Base-by-base conservation (phyloP, 305 asterid species). In the Nicotiana rustica region DNA sequence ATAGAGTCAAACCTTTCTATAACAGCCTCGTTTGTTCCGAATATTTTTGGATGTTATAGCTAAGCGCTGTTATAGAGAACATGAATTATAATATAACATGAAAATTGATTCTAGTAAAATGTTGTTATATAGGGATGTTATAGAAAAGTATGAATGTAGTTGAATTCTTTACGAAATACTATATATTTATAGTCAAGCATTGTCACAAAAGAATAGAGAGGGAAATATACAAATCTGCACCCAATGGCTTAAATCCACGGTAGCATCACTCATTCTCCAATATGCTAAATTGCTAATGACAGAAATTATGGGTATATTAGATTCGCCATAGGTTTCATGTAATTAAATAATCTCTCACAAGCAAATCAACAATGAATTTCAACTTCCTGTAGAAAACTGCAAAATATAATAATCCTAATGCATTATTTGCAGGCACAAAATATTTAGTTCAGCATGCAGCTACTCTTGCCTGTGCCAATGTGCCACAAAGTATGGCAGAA, bases 391-490 rank as follows among this genome's bases (percentile, higher is more conserved):
- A 31, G 80, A 76, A 76, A 17, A 52, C n/a, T 76, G 29, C 2
- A 4, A 55, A 75, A 25, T 29, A 65, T 52, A 52, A 75, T 29
- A 29, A 52, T 29, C 59, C 36, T 35, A 75, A 14, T 7, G 67
- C 80, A 76, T 59, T 55, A 31, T 1, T 25, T 76, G 64, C 38
- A 76, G 66, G 31, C 80, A 76, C 49, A 55, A 17, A 49, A 14
- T 47, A 49, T 25, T 47, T 1, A 73, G 3, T 19, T 12, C 36
- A 59, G 65, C 29, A 59, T 7, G 10, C 65, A 59, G 29, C 65
- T 59, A 18, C 64, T 10, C 61, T 41, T 6, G 61, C 38, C 35
- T 12, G 61, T 10, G 25, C n/a, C 36, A 64, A 41, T 25, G n/a
- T 25, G 29, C 57, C n/a, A 70, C 17, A 69, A 69, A 78, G 41